phyloP scores from a whole-genome alignment of 805 yeast genomes.

The Myxozyma geophila region DNA sequence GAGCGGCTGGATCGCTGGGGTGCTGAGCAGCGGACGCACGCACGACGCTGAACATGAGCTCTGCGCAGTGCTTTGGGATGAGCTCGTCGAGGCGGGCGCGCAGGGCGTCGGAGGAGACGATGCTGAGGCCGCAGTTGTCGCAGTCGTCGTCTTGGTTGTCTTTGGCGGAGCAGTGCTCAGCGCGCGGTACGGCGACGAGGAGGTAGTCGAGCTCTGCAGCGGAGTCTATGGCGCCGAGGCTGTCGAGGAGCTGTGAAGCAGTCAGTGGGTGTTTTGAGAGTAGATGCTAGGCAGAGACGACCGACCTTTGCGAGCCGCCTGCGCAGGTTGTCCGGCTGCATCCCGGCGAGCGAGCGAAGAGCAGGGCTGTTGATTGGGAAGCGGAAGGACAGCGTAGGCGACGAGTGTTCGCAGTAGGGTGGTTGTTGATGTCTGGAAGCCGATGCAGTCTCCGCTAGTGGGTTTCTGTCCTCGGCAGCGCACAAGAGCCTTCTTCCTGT shows the following conservation, averaged over 20 bases:
- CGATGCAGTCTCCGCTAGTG: too few species aligned
- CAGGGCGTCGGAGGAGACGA: conserved; percentile 1
- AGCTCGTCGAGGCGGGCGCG: neutral
- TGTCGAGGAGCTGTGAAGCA: conserved; percentile 4
- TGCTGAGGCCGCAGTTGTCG: neutral
- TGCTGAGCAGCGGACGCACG: neutral
- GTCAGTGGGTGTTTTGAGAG: neutral
- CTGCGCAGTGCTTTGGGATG: neutral
- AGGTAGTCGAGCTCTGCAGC: conserved; percentile 7
- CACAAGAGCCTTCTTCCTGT: too few species aligned
- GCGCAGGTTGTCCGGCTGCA: too few species aligned
- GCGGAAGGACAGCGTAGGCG: too few species aligned
- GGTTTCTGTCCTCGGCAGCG: too few species aligned
- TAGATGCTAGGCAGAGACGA: neutral
- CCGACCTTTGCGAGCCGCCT: too few species aligned
- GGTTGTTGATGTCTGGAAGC: too few species aligned
- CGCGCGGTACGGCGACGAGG: conserved; percentile 5
- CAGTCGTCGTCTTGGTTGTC: neutral
- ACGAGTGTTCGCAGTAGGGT: too few species aligned
- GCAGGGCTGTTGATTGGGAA: too few species aligned
- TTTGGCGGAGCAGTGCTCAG: neutral
- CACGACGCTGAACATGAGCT: neutral
- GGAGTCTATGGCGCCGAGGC: conserved; percentile 8
- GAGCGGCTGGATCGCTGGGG: too few species aligned
- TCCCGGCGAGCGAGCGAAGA: too few species aligned